These are phyloP conservation scores for Cystobasidium pallidum DNA, from an alignment of 1,284 basidiomycete species.

Conservation along the genomic window DNA sequence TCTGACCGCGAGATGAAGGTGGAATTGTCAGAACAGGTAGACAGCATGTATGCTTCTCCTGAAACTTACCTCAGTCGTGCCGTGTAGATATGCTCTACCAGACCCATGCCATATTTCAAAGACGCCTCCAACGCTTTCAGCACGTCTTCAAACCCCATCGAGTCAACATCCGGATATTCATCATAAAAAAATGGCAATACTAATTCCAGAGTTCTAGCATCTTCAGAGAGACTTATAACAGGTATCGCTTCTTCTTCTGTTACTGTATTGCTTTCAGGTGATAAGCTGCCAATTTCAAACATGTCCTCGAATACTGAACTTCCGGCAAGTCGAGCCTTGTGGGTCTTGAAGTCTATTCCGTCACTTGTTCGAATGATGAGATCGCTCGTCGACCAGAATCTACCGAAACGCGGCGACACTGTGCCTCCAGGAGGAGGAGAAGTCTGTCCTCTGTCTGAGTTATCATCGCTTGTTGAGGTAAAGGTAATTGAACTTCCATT, in stretches of 20 bases:
- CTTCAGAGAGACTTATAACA: constrained; percentile 29
- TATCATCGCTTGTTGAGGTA: not conserved
- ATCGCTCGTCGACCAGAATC: constrained; percentile 27
- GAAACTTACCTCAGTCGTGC: constrained; percentile 32
- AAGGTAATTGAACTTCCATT: not conserved
- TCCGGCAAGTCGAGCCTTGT: constrained; percentile 36
- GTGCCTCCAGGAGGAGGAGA: not conserved
- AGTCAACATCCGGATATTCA: constrained; percentile 39
- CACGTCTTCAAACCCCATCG: constrained; percentile 39
- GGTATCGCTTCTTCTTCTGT: constrained; percentile 31
- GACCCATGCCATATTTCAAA: constrained; percentile 36
- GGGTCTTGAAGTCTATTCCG: constrained; percentile 32
- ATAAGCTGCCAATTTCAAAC: constrained; percentile 37
- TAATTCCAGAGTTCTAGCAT: constrained; percentile 30
- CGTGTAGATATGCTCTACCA: constrained; percentile 36
- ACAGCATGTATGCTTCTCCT: too few relatives aligned
- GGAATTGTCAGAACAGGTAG: too few relatives aligned
- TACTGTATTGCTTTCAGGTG: not conserved
- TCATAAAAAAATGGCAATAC: constrained; percentile 42
- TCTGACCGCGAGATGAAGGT: constrained; percentile 1
- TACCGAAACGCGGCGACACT: constrained; percentile 27
- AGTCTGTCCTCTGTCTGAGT: not conserved
- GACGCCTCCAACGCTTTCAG: constrained; percentile 28
- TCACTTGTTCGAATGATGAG: constrained; percentile 30
- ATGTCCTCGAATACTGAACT: constrained; percentile 40